phyloP scores from a whole-genome alignment of 169 alveolate species.

The Babesia bigemina region DNA sequence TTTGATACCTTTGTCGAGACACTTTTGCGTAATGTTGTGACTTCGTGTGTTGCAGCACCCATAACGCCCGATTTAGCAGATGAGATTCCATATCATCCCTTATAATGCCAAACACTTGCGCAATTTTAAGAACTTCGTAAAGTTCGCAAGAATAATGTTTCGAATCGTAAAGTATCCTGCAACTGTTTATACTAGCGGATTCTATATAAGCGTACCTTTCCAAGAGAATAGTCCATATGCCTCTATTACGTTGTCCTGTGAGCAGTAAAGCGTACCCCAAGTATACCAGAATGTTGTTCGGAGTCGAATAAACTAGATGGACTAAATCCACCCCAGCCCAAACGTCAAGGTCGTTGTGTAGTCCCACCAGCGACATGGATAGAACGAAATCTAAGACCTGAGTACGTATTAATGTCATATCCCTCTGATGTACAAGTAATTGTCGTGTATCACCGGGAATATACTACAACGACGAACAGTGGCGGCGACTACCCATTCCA shows the following conservation, averaged over 20 bases:
- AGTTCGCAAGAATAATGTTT: conserved; percentile 34
- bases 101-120: conserved; percentile 30
- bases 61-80: conserved; percentile 5
- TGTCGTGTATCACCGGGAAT: too few species aligned
- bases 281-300: conserved; percentile 61
- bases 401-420: not conserved
- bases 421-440: too few species aligned
- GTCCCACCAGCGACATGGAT: conserved; percentile 65
- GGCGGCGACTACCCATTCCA: not conserved
- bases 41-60: conserved; percentile 46
- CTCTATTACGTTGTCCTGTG: conserved; percentile 24
- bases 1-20: conserved; percentile 38
- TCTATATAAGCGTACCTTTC: conserved; percentile 31
- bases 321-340: conserved; percentile 43
- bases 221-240: conserved; percentile 50
- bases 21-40: conserved; percentile 33
- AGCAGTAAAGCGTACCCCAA: conserved; percentile 62
- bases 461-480: not conserved
- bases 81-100: conserved; percentile 4
- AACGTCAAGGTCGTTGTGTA: conserved; percentile 42
- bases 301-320: conserved; percentile 44
- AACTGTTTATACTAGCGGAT: not conserved
- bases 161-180: conserved; percentile 53
- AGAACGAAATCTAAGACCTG: conserved; percentile 59
- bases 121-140: conserved; percentile 58